Conservation (phyloP, 2,329 filamentous ascomycete genomes). For the Nemania diffusa region DNA sequence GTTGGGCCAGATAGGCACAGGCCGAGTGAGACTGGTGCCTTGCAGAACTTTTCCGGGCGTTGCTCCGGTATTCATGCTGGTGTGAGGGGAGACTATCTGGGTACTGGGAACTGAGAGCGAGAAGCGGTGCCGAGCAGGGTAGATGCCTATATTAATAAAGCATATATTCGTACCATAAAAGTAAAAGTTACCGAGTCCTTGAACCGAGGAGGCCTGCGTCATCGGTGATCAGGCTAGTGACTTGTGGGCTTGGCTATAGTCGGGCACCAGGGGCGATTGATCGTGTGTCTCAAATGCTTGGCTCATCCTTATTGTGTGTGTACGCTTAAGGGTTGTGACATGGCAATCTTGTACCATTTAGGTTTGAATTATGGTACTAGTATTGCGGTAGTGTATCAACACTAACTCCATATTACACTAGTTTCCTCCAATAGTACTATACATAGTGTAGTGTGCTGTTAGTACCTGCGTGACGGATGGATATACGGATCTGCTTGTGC, state of each 20-base stretch:
- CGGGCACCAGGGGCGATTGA: conserved; percentile 34
- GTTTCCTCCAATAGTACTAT: conserved; percentile 13
- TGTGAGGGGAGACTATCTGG: not conserved
- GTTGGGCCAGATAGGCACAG: conserved; percentile 27
- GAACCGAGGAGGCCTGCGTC: conserved; percentile 43
- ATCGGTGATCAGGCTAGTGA: conserved; percentile 42
- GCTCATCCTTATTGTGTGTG: conserved; percentile 22
- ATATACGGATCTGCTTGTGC: not conserved
- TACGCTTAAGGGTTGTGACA: not conserved
- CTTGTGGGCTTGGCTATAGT: conserved; percentile 37
- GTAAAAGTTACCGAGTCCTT: conserved; percentile 13
- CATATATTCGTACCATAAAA: conserved; percentile 34
- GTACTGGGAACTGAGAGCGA: conserved; percentile 14
- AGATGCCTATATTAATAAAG: conserved; percentile 30
- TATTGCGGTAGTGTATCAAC: not conserved
- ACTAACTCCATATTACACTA: not conserved
- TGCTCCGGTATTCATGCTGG: conserved; percentile 4
- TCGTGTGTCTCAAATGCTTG: conserved; percentile 42
- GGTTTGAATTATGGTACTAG: conserved; percentile 3
- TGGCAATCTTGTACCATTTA: conserved; percentile 2
- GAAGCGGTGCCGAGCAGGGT: conserved; percentile 21
- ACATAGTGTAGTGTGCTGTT: not conserved
- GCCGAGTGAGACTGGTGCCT: conserved; percentile 33
- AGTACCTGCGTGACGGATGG: conserved; percentile 15
- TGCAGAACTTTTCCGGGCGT: conserved; percentile 25